phyloP scores from a whole-genome alignment of 768 basidiomycete species.

The Suillus plorans region DNA sequence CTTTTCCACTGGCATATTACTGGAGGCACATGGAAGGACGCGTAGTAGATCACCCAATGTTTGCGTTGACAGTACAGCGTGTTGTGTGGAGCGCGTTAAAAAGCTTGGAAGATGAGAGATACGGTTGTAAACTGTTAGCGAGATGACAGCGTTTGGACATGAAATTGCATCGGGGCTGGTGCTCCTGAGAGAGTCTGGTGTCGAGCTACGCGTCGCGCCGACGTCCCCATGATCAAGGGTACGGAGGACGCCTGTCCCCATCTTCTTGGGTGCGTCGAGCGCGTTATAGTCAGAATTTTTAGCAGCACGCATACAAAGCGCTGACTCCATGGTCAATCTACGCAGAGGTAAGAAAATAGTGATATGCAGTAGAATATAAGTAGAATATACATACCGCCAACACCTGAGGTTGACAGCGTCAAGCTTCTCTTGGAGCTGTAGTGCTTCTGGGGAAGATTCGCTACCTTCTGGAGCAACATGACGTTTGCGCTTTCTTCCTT shows the following conservation, averaged over 20 bases:
- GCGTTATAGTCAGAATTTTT: constrained; percentile 69
- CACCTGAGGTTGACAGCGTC: constrained; percentile 52
- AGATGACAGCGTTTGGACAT: constrained; percentile 47
- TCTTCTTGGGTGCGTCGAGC: constrained; percentile 32
- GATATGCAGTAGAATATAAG: constrained; percentile 5
- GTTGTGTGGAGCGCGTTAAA: constrained; percentile 63
- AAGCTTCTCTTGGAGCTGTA: constrained; percentile 48
- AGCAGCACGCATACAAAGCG: constrained; percentile 60
- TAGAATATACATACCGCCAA: constrained; percentile 52
- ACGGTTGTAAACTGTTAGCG: constrained; percentile 59
- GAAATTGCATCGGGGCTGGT: background rate
- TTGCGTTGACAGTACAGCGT: constrained; percentile 69
- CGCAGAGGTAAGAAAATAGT: constrained; percentile 1
- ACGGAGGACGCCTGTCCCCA: constrained; percentile 35
- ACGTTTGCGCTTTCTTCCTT: constrained; percentile 37
- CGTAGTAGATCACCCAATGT: constrained; percentile 63
- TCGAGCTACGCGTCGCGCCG: background rate
- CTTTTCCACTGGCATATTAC: constrained; percentile 47
- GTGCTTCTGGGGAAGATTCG: constrained; percentile 46
- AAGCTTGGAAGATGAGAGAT: constrained; percentile 61
- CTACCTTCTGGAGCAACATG: constrained; percentile 16
- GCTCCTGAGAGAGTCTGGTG: background rate
- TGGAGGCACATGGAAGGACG: constrained; percentile 61
- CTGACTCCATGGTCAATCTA: constrained; percentile 54
- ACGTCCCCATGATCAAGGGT: background rate